Conservation (phyloP, 2,329 filamentous ascomycete genomes). For the Nemania sp. region DNA sequence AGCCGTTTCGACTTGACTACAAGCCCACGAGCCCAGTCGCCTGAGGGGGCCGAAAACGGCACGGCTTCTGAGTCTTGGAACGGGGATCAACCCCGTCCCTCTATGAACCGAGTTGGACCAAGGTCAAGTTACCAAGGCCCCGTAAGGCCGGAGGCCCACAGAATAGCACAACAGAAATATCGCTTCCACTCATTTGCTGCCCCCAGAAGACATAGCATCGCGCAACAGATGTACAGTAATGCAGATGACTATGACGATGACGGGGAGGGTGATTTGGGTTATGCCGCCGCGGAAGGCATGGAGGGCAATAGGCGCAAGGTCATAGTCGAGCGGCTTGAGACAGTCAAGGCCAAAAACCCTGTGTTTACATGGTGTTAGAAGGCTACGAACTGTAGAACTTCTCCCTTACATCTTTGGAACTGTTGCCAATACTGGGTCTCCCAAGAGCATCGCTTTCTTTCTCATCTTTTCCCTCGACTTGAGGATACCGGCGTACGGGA, state of each 20-base stretch:
- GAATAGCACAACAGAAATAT: constrained; percentile 53
- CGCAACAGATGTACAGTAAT: constrained; percentile 54
- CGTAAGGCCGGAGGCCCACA: constrained; percentile 45
- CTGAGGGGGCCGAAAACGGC: constrained; percentile 39
- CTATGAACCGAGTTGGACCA: constrained; percentile 15
- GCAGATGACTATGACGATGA: constrained; percentile 48
- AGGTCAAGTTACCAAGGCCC: constrained; percentile 48
- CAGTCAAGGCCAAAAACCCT: constrained; percentile 92
- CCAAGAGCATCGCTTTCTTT: not conserved
- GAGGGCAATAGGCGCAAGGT: constrained; percentile 90
- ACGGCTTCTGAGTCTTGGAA: constrained; percentile 15
- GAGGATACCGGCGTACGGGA: constrained; percentile 18
- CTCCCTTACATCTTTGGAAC: not conserved
- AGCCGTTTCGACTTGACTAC: constrained; percentile 71
- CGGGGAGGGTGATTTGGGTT: constrained; percentile 90
- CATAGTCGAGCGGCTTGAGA: constrained; percentile 93
- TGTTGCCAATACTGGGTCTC: not conserved
- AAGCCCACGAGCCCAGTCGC: constrained; percentile 47
- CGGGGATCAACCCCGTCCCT: constrained; percentile 12
- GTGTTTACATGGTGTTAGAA: constrained; percentile 94
- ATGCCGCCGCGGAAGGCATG: constrained; percentile 90
- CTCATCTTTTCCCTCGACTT: constrained; percentile 6
- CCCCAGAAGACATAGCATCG: constrained; percentile 53
- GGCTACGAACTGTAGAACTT: not conserved
- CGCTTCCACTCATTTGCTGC: constrained; percentile 59